Conservation (phyloP, 2,329 filamentous ascomycete species). For the Xylaria sp. region DNA sequence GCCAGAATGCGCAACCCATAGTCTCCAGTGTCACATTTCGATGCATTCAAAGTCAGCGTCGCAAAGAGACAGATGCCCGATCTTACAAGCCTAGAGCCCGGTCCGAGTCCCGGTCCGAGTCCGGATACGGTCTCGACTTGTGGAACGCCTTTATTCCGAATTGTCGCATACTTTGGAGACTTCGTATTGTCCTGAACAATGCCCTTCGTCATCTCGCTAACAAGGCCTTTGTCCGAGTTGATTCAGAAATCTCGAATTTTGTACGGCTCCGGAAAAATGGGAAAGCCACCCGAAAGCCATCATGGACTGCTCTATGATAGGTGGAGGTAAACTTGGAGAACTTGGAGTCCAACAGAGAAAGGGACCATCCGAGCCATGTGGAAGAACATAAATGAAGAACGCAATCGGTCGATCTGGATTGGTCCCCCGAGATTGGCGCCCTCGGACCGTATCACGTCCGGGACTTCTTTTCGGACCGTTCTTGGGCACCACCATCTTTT, state of each 20-base stretch:
- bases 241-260: neutral
- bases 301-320: neutral
- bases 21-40: neutral
- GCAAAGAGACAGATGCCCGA: slow-evolving; percentile 1
- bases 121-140: neutral
- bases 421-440: neutral
- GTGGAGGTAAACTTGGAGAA: neutral
- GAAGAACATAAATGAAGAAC: neutral
- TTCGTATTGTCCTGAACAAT: neutral
- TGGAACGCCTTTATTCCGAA: neutral
- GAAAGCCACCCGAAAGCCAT: neutral
- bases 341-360: neutral
- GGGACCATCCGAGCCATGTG: neutral
- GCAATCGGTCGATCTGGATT: neutral
- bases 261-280: neutral
- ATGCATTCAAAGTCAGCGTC: neutral
- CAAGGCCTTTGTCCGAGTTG: neutral
- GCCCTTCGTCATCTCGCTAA: slow-evolving; percentile 1
- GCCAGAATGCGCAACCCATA: neutral
- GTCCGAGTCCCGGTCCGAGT: slow-evolving; percentile 2
- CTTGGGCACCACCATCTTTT: slow-evolving; percentile 6
- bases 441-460: slow-evolving; percentile 17
- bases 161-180: neutral
- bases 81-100: slow-evolving; percentile 11
- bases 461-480: slow-evolving; percentile 18